A percentile compares a stretch with the other conserved stretches of the same genome.
Conservation (phyloP, 495 filamentous ascomycete species). For the Neurospora tetrasperma region DNA sequence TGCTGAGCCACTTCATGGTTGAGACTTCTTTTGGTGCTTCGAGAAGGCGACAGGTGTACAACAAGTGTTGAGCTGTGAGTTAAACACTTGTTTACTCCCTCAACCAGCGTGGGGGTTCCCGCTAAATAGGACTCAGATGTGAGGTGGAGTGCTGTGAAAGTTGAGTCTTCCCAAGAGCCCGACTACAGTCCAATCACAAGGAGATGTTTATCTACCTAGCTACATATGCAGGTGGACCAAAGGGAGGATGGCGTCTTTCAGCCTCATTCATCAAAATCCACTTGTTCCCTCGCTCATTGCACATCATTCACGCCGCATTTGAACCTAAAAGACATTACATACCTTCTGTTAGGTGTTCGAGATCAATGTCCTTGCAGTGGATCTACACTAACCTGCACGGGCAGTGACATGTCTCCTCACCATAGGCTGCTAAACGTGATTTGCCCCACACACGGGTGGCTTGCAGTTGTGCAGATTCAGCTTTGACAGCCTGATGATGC, state of each 20-base stretch:
- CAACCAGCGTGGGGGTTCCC: neutral
- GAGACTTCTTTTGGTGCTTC: neutral
- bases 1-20: neutral
- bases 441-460: neutral
- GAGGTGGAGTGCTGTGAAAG: no score
- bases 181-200: neutral
- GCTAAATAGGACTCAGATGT: neutral
- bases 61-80: neutral
- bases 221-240: neutral
- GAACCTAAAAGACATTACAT: no score
- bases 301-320: neutral
- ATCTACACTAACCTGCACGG: no score
- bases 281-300: neutral
- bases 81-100: neutral
- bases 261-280: neutral
- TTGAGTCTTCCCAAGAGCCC: no score
- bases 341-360: no score
- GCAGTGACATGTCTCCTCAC: no score
- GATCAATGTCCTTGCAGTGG: no score
- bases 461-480: neutral
- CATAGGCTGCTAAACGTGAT: neutral
- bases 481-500: neutral
- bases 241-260: neutral
- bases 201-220: neutral
- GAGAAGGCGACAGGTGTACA: neutral